phyloP scores from a whole-genome alignment of 2,329 filamentous ascomycete species.

The Arthroderma sp. region DNA sequence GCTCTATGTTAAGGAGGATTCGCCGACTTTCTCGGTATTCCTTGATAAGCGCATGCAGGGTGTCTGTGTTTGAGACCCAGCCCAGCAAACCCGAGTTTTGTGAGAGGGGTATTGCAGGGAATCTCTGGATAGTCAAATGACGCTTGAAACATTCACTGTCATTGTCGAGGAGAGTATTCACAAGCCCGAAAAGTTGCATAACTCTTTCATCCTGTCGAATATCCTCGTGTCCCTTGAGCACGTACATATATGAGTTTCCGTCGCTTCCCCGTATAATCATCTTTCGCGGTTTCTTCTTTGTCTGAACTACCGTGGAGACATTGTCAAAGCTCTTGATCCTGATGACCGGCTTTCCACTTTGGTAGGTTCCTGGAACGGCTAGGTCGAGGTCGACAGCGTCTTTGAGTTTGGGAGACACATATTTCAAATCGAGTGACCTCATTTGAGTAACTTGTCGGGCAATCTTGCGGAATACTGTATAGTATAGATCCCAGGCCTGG shows the following conservation, averaged over 20 bases:
- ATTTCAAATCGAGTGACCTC: slow-evolving; percentile 83
- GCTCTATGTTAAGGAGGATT: slow-evolving; percentile 97
- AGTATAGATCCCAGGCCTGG: slow-evolving; percentile 98
- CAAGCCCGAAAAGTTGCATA: slow-evolving; percentile 97
- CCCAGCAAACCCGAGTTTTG: slow-evolving; percentile 91
- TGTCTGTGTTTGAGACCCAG: slow-evolving; percentile 97
- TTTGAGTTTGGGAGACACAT: slow-evolving; percentile 89
- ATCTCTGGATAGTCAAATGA: slow-evolving; percentile 90
- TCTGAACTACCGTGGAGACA: slow-evolving; percentile 83
- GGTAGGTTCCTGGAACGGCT: slow-evolving; percentile 90
- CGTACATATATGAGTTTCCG: slow-evolving; percentile 72
- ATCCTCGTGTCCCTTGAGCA: slow-evolving; percentile 98
- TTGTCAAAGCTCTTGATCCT: slow-evolving; percentile 81
- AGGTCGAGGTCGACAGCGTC: slow-evolving; percentile 75
- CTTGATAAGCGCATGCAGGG: slow-evolving; percentile 86
- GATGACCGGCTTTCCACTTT: slow-evolving; percentile 65
- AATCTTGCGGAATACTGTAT: slow-evolving; percentile 94
- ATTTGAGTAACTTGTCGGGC: slow-evolving; percentile 84
- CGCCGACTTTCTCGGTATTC: slow-evolving; percentile 96
- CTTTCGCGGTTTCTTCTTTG: slow-evolving; percentile 89
- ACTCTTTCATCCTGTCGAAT: slow-evolving; percentile 97
- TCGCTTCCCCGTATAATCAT: slow-evolving; percentile 81
- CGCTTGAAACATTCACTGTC: slow-evolving; percentile 96
- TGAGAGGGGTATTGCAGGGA: slow-evolving; percentile 90
- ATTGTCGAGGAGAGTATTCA: slow-evolving; percentile 85